Percentiles rank a stretch among this genome's conserved stretches.
These are phyloP conservation scores for Gymnopilus dilepis DNA, from an alignment of 768 basidiomycete genomes.

Conservation along the genomic window DNA sequence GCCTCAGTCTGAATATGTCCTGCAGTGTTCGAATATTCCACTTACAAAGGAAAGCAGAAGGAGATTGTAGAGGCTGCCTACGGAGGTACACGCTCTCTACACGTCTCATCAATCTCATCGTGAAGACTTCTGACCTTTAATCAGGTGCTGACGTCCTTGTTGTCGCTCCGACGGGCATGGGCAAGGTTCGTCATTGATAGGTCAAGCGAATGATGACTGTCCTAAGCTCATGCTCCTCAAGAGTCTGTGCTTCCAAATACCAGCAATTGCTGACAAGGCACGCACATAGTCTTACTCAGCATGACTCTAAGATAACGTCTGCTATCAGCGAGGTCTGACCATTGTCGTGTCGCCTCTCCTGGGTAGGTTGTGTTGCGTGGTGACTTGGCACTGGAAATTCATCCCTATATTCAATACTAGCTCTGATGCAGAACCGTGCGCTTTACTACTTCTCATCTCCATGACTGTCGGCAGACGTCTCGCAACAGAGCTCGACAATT, in stretches of 20 bases:
- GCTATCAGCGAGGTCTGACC: constrained; percentile 64
- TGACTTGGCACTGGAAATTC: neutral
- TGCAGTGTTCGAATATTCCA: constrained; percentile 70
- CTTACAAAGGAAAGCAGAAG: constrained; percentile 79
- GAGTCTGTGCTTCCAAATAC: constrained; percentile 88
- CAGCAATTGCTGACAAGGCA: constrained; percentile 71
- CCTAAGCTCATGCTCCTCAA: constrained; percentile 29
- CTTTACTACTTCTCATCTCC: neutral
- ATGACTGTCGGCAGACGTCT: neutral
- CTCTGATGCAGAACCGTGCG: constrained; percentile 84
- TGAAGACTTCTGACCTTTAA: too few species aligned
- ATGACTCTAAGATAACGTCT: neutral
- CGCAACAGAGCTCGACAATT: constrained; percentile 62
- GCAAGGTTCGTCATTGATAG: constrained; percentile 61
- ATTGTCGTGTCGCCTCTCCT: constrained; percentile 80
- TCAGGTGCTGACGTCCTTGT: constrained; percentile 77
- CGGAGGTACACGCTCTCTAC: constrained; percentile 46
- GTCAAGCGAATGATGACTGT: neutral
- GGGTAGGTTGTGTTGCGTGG: constrained; percentile 45
- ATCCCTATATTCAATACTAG: constrained; percentile 37
- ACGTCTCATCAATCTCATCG: too few species aligned
- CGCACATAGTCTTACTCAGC: neutral
- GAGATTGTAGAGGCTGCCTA: constrained; percentile 77
- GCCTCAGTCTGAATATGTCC: neutral
- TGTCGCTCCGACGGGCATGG: constrained; percentile 88